Evolutionary conservation across 2,329 filamentous ascomycete genomes (phyloP).

Genomic region (Pyrenophora graminea): DNA sequence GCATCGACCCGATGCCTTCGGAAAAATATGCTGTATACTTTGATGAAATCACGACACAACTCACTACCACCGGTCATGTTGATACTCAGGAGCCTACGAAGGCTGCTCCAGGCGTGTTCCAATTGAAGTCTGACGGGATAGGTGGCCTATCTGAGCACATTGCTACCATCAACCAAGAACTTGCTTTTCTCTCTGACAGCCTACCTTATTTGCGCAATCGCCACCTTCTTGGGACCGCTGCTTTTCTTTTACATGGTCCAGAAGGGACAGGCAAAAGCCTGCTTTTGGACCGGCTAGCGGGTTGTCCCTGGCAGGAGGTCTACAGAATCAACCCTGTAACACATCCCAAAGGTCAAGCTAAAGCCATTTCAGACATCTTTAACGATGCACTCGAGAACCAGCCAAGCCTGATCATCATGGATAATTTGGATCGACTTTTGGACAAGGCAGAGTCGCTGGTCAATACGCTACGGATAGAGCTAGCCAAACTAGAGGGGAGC

Average conservation of each 20-base stretch:
- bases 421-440: constrained; percentile 70
- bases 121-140: constrained; percentile 56
- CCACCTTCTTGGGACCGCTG: constrained; percentile 49
- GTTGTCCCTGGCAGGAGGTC: constrained; percentile 70
- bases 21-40: constrained; percentile 37
- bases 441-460: constrained; percentile 38
- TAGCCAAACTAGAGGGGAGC: constrained; percentile 59
- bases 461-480: constrained; percentile 27
- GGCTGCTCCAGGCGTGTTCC: constrained; percentile 20
- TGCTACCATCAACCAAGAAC: constrained; percentile 66
- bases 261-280: constrained; percentile 84
- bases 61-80: constrained; percentile 23
- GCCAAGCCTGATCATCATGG: constrained; percentile 79
- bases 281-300: constrained; percentile 69
- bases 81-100: constrained; percentile 7
- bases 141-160: constrained; percentile 71
- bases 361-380: constrained; percentile 69
- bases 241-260: constrained; percentile 77
- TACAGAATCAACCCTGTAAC: constrained; percentile 61
- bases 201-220: constrained; percentile 21
- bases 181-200: constrained; percentile 48
- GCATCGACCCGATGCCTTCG: constrained; percentile 53
- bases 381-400: constrained; percentile 68
- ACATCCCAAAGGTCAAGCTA: constrained; percentile 51
- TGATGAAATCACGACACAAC: constrained; percentile 29